Base-by-base conservation (phyloP, 371 early-diverging fungal species). In the Mortierella sp. region DNA sequence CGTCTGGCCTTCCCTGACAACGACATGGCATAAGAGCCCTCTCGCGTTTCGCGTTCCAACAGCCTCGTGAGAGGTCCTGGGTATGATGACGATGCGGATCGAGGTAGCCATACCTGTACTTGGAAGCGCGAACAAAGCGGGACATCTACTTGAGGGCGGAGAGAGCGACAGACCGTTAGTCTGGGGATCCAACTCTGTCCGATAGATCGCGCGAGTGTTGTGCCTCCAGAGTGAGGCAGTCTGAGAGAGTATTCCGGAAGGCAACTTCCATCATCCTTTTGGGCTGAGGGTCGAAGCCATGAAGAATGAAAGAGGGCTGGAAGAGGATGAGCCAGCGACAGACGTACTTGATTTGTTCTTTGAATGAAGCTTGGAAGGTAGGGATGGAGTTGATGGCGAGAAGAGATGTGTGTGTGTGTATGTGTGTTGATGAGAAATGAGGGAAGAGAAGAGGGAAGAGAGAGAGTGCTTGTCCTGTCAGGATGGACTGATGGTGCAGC, bases 121-220 rank as follows among this genome's bases (percentile, higher is more conserved):
- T 65, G 58, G 65, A 58, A 53, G 67, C 47, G 31, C 59, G 60
- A 34, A 66, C 67, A 53, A 60, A 66, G 46, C 55, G 52, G 34
- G 60, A 67, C 59, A 60, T 60, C 53, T 59, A 55, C 19, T 3
- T 16, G 44, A 9, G 17, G 13, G 25, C 31, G 19, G 24, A 37
- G 48, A n/a, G 47, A 48, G 29, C 43, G n/a, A 34, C 16, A 8
- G 7, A 47, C 7, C 25, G 24, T 13, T 13, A 49, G n/a, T 14
- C 12, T n/a, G 14, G 48, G 2, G 31, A 40, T 34, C 28, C 5
- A 0, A 16, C 22, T 31, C 6, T 19, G 37, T 29, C 5, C 47
- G 25, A 40, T 27, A 21, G 39, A 28, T n/a, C 14, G 19, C 39
- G 21, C 28, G 17, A 27, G 27, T 28, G 25, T 49, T 49, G 6